Evolutionary conservation across 305 asterid genomes (phyloP), one percentile per base, ranked within the genome.

Genomic region (Solanum chacoense): DNA sequence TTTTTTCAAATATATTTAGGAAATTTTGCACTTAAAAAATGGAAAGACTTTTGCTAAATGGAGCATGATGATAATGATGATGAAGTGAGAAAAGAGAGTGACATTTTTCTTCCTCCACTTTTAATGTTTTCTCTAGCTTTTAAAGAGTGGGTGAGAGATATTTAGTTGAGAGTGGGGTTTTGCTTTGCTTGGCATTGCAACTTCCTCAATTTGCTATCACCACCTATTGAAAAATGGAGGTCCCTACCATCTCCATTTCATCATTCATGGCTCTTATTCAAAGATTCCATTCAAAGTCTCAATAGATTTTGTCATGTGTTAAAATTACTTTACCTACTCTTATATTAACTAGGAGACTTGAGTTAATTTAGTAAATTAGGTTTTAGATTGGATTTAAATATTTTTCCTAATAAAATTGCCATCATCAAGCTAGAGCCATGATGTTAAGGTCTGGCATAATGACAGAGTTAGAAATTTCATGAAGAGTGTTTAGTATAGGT

Each of bases 171-270:
- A 63, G 71, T 63, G 71, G 71, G 71, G 89, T 89, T 7, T 91
- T 89, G 93, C 92, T 91, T 92, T 93, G 94, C 94, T 92, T 92
- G 91, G 89, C 89, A 92, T 91, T 88, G 90, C 90, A 92, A 91
- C 84, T 89, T 91, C 87, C 85, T 90, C 93, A 92, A 92, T 91
- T 93, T 87, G 81, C 89, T 86, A 83, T 83, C 87, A 50, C 42
- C 72, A 84, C 72, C 74, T 84, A 84, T 55, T 84, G 9, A 31
- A 84, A 77, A 84, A 31, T 84, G 87, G 87, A 50, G 87, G 87
- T 7, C 87, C 87, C 87, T 84, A 84, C 87, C 74, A 4, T 84
- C 87, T 55, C 42, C 73, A 83, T 45, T 50, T 81, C 86, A 81
- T 42, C 16, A 81, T 81, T 81, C 38, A 42, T 42, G 86, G 35